Evolutionary conservation across 192 early-diverging fungal genomes (phyloP), one percentile per base, ranked within the genome.

Genomic region (Podila minutissima): DNA sequence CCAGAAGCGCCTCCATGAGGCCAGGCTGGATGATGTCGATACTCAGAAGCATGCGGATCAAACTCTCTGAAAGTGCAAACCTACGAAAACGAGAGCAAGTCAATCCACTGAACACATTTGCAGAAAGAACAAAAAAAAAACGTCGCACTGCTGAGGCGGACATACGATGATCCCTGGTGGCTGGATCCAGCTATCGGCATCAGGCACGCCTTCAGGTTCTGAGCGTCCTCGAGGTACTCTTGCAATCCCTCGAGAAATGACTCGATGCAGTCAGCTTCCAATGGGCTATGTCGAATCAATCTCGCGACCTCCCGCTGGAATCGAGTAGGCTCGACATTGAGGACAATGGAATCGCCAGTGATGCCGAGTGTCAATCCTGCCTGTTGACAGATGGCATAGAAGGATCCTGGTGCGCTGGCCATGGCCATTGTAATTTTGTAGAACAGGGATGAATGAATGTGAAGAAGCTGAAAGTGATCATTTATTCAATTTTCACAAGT

Each of bases 1-100:
- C 92, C 17, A 91, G 87, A 29, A 93, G 76, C 67, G 84, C 86
- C 46, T 93, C 91, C 65, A 93, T 75, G 4, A 93, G 68, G 7
- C 81, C 85, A 1, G 89, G 69, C 59, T 94, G 93, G 28, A 94
- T 46, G 22, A 74, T 59, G 51, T 93, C 91, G 6, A 93, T 84
- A 3, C 86, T 83, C 28, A 94, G 69, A 55, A 94, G 64, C 12
- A 88, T 83, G 49, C 88, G 86, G 49, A 91, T 85, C 29, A 92
- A 71, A 74, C 90, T 93, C 32, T 93, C 90, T 29, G 41, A 24
- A 13, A 70, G 67, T 28, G 79, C 59, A 33, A 67, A 60, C 24
- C 70, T 83, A 48, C 35, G 29, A 60, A 55, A 55, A 24, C 12
- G 17, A 55, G 24, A 24, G 22, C 17, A 9, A 19, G 41, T 46